Conservation (phyloP, 2,329 filamentous ascomycete genomes). For the Zymoseptoria crescenta region DNA sequence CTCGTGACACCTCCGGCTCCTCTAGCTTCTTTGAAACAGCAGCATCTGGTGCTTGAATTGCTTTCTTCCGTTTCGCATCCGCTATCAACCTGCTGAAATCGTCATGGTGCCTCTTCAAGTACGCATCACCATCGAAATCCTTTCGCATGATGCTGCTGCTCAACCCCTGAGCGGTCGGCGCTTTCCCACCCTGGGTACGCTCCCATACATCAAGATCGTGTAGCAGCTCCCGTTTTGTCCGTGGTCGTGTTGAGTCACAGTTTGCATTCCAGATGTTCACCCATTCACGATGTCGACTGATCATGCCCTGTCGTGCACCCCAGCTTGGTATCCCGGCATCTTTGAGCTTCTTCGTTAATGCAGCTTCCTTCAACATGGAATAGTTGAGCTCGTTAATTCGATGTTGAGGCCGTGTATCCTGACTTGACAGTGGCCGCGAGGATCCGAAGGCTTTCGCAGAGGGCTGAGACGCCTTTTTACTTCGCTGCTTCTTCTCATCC, state of each 20-base stretch:
- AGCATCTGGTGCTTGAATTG: conserved; percentile 14
- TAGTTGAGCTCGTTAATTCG: conserved; percentile 78
- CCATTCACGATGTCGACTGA: conserved; percentile 84
- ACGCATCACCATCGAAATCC: conserved; percentile 74
- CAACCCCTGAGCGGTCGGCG: conserved; percentile 35
- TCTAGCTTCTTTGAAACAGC: conserved; percentile 8
- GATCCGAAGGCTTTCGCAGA: conserved; percentile 10
- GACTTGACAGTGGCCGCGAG: conserved; percentile 13
- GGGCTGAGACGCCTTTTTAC: conserved; percentile 13
- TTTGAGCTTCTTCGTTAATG: conserved; percentile 69
- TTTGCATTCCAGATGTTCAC: conserved; percentile 95
- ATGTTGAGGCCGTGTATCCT: conserved; percentile 41
- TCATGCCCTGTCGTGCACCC: conserved; percentile 62
- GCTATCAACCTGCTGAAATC: conserved; percentile 77
- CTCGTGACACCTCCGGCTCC: neutral
- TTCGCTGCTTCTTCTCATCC: conserved; percentile 28
- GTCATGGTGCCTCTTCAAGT: conserved; percentile 62
- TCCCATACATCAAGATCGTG: conserved; percentile 83
- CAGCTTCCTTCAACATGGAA: conserved; percentile 70
- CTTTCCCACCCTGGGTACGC: conserved; percentile 62
- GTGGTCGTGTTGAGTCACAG: conserved; percentile 72
- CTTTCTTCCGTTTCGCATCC: conserved; percentile 56
- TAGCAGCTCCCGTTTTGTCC: conserved; percentile 62
- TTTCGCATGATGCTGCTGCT: conserved; percentile 63
- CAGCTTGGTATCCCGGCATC: conserved; percentile 69